Conservation (phyloP, 768 basidiomycete genomes). For the Polyporus arcularius region DNA sequence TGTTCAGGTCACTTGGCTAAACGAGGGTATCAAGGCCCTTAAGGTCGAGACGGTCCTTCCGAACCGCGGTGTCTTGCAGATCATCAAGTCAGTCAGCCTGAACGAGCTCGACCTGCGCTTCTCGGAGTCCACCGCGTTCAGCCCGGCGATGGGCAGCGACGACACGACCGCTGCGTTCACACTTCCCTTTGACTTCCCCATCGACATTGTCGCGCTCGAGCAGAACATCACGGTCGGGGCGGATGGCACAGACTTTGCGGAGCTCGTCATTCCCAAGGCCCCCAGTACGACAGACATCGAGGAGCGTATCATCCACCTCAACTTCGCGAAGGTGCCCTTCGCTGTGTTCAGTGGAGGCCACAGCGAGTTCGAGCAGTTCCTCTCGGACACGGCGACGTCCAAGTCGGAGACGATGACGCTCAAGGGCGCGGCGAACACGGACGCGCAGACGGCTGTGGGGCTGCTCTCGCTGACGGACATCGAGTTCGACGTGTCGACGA, state of each 20-base stretch:
- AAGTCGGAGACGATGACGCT: constrained; percentile 47
- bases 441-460: constrained; percentile 67
- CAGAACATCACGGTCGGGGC: constrained; percentile 58
- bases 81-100: constrained; percentile 66
- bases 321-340: constrained; percentile 62
- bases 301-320: constrained; percentile 58
- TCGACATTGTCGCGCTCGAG: constrained; percentile 63
- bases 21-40: constrained; percentile 67
- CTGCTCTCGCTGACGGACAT: constrained; percentile 58
- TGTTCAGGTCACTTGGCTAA: constrained; percentile 67
- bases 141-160: constrained; percentile 58
- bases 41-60: constrained; percentile 60
- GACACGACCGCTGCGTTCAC: constrained; percentile 64
- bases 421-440: constrained; percentile 52
- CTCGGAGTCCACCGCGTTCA: constrained; percentile 55
- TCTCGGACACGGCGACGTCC: constrained; percentile 60
- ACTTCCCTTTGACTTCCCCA: constrained; percentile 68
- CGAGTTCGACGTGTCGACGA: constrained; percentile 56
- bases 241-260: constrained; percentile 56
- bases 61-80: constrained; percentile 56
- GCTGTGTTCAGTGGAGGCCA: constrained; percentile 51
- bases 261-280: constrained; percentile 58
- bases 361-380: constrained; percentile 57
- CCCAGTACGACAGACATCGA: constrained; percentile 63
- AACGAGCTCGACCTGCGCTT: constrained; percentile 63